Evolutionary conservation across 2,329 filamentous ascomycete genomes (phyloP).

Genomic region (Periconia sp.): DNA sequence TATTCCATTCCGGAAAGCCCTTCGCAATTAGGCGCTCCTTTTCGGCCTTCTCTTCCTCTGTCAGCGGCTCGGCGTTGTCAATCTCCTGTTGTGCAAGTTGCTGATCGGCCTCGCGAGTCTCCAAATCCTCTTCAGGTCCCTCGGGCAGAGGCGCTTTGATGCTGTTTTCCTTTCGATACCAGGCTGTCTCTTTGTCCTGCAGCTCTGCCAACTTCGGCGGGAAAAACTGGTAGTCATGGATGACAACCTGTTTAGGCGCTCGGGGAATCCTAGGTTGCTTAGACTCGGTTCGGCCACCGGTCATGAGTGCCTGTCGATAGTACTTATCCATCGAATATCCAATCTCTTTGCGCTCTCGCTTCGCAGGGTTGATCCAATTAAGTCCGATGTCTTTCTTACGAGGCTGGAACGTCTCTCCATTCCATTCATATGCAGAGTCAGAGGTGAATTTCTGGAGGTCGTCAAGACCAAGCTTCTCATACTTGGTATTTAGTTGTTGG

Average conservation of each 20-base stretch:
- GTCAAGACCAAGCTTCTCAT: slow-evolving; percentile 95
- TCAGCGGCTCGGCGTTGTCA: slow-evolving; percentile 86
- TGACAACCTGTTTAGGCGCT: slow-evolving; percentile 87
- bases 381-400: slow-evolving; percentile 84
- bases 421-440: slow-evolving; percentile 98
- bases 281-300: slow-evolving; percentile 77
- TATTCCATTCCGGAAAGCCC: slow-evolving; percentile 95
- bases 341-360: slow-evolving; percentile 97
- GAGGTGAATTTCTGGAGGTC: slow-evolving; percentile 98
- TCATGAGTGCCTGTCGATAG: slow-evolving; percentile 89
- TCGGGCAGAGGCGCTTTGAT: slow-evolving; percentile 93
- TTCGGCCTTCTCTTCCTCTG: slow-evolving; percentile 85
- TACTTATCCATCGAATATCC: slow-evolving; percentile 99
- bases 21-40: slow-evolving; percentile 82
- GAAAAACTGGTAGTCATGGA: slow-evolving; percentile 98
- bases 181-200: slow-evolving; percentile 95
- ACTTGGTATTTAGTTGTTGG: slow-evolving; percentile 87
- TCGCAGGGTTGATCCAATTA: slow-evolving; percentile 97
- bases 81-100: slow-evolving; percentile 90
- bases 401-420: slow-evolving; percentile 92
- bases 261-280: slow-evolving; percentile 94
- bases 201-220: slow-evolving; percentile 82
- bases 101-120: slow-evolving; percentile 85
- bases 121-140: slow-evolving; percentile 84
- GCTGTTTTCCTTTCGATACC: slow-evolving; percentile 92